Conservation (phyloP, 1,284 basidiomycete genomes). For the Marasmius tenuissimus region DNA sequence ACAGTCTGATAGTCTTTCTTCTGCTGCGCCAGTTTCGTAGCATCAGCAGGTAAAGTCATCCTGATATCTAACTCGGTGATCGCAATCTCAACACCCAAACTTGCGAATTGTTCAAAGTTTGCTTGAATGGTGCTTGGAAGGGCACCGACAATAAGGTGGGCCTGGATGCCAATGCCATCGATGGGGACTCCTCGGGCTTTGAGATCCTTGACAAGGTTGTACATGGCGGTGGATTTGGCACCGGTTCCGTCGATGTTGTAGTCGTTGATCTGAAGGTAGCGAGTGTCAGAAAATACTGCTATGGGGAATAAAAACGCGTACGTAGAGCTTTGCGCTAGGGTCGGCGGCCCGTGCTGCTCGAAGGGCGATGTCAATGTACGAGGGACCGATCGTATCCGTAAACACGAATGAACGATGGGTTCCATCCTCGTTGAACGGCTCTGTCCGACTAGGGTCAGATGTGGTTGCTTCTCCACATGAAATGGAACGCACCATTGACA, state of each 20-base stretch:
- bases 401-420: constrained; percentile 44
- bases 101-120: constrained; percentile 46
- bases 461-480: constrained; percentile 14
- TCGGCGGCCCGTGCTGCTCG: constrained; percentile 41
- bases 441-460: constrained; percentile 18
- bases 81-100: constrained; percentile 56
- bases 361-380: constrained; percentile 39
- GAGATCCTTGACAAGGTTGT: constrained; percentile 48
- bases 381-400: constrained; percentile 35
- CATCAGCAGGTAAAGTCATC: constrained; percentile 52
- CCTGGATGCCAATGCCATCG: constrained; percentile 58
- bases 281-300: constrained; percentile 6
- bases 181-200: constrained; percentile 48
- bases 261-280: constrained; percentile 48
- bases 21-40: constrained; percentile 48
- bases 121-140: constrained; percentile 44
- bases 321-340: constrained; percentile 41
- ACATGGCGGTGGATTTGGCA: constrained; percentile 51
- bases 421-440: constrained; percentile 62
- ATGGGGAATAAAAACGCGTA: constrained; percentile 13
- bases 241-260: constrained; percentile 54
- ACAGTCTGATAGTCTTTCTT: constrained; percentile 55
- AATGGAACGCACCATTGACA: constrained; percentile 32
- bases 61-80: constrained; percentile 63
- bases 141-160: constrained; percentile 50